phyloP scores from a whole-genome alignment of 2,329 filamentous ascomycete species.

The Epichloe amarillans region DNA sequence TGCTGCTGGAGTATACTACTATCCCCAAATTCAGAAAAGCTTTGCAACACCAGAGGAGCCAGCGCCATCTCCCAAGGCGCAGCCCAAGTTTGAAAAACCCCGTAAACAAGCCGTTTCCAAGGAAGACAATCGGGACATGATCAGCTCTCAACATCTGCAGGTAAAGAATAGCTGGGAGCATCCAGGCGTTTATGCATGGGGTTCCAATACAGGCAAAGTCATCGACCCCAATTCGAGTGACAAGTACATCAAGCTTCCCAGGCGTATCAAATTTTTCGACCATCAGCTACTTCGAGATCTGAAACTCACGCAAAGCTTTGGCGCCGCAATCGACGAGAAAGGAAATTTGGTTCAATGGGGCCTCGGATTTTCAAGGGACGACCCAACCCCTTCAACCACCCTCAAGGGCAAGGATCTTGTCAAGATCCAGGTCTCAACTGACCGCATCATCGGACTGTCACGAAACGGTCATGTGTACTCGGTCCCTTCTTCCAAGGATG shows the following conservation, averaged over 20 bases:
- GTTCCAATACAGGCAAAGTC: constrained; percentile 73
- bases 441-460: constrained; percentile 70
- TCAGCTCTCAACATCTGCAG: constrained; percentile 79
- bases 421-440: constrained; percentile 63
- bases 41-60: constrained; percentile 8
- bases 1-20: constrained; percentile 25
- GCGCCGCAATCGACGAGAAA: constrained; percentile 73
- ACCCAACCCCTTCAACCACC: constrained; percentile 53
- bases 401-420: constrained; percentile 69
- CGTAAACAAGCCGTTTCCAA: constrained; percentile 43
- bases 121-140: constrained; percentile 60
- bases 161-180: constrained; percentile 70
- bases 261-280: constrained; percentile 71
- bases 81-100: constrained; percentile 56
- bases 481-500: constrained; percentile 59
- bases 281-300: constrained; percentile 73
- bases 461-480: constrained; percentile 72
- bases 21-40: constrained; percentile 20
- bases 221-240: constrained; percentile 74
- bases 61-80: constrained; percentile 24
- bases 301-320: constrained; percentile 71
- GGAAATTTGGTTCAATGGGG: constrained; percentile 93
- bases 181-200: constrained; percentile 89
- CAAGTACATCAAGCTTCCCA: constrained; percentile 62
- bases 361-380: constrained; percentile 52